Evolutionary conservation across 352 stramenopile species (phyloP), one percentile per base, ranked within the genome.

Genomic region (Thraustochytrium sp.): DNA sequence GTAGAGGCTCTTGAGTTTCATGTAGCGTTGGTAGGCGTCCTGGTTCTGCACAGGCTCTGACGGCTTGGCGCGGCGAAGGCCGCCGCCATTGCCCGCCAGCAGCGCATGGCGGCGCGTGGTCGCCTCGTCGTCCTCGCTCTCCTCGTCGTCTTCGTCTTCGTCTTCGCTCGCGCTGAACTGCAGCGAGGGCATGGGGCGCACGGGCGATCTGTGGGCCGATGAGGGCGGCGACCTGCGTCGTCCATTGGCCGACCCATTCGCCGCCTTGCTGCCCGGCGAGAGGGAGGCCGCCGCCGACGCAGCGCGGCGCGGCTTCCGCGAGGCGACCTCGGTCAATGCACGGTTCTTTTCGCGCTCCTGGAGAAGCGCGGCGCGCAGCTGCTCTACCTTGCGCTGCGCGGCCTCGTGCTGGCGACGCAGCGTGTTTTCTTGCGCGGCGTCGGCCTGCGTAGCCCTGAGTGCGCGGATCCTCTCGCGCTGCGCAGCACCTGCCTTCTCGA

Each of bases 1-100:
- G 59, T 72, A 72, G 21, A 72, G 59, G 59, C 36, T 72, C 26
- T 72, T 72, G 36, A 72, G 59, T 29, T 72, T 72, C 59, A 72
- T 72, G 59, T 72, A 72, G 29, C 59, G 59, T 21, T 72, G 40
- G 46, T 72, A 72, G 8, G 59, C 59, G 31, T 72, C 59, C 59
- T 72, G 59, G 9, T 72, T 72, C 13, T 31, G 13, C 40, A 29
- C 34, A 44, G 59, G 59, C 59, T 72, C 59, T 4, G 59, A 49
- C 16, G 59, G 16, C 2, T 72, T 49, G 34, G 59, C 59, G 16
- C 46, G 36, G 0, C 31, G 42, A 29, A 72, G 59, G 1, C 59
- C 59, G 26, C 40, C 40, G n/a, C n/a, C n/a, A n/a, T n/a, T n/a
- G n/a, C n/a, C n/a, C n/a, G n/a, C n/a, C n/a, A n/a, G n/a, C n/a